A percentile compares a stretch with the other conserved stretches of the same genome.
phyloP scores from a whole-genome alignment of 345 rosid genomes.

The Kandelia obovata region DNA sequence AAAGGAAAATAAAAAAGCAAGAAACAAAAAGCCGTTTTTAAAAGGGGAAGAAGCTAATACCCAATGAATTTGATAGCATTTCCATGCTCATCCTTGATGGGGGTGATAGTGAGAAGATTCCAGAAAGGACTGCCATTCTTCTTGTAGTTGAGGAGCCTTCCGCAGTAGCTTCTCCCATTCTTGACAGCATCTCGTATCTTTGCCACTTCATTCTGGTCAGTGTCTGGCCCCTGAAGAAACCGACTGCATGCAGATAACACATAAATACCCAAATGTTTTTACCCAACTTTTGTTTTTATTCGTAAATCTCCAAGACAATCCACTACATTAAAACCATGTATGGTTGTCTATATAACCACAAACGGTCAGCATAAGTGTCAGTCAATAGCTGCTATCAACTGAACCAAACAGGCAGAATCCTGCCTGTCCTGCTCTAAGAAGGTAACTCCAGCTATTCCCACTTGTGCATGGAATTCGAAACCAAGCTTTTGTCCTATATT shows the following conservation, averaged over 20 bases:
- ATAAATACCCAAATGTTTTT: background rate
- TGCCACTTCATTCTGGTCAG: constrained; percentile 67
- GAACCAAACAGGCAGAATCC: too few species aligned
- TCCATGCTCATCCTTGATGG: constrained; percentile 78
- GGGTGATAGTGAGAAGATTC: constrained; percentile 94
- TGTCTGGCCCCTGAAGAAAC: constrained; percentile 88
- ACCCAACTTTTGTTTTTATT: background rate
- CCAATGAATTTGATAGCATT: constrained; percentile 88
- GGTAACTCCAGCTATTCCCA: too few species aligned
- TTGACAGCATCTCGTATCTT: constrained; percentile 76
- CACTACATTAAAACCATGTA: too few species aligned
- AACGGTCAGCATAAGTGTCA: too few species aligned
- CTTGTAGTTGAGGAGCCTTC: constrained; percentile 93
- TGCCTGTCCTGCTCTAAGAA: too few species aligned
- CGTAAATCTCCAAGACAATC: too few species aligned
- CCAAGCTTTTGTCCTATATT: too few species aligned
- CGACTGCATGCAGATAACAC: constrained; percentile 56
- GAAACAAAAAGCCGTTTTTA: background rate
- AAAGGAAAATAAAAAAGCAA: too few species aligned
- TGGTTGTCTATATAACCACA: too few species aligned
- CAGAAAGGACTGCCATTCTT: constrained; percentile 89
- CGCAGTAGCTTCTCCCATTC: constrained; percentile 70
- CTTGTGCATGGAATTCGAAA: too few species aligned
- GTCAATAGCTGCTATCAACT: too few species aligned
- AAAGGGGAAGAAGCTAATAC: constrained; percentile 29